Base-by-base conservation (phyloP, 192 early-diverging fungal genomes). In the Gryganskiella cystojenkinii region DNA sequence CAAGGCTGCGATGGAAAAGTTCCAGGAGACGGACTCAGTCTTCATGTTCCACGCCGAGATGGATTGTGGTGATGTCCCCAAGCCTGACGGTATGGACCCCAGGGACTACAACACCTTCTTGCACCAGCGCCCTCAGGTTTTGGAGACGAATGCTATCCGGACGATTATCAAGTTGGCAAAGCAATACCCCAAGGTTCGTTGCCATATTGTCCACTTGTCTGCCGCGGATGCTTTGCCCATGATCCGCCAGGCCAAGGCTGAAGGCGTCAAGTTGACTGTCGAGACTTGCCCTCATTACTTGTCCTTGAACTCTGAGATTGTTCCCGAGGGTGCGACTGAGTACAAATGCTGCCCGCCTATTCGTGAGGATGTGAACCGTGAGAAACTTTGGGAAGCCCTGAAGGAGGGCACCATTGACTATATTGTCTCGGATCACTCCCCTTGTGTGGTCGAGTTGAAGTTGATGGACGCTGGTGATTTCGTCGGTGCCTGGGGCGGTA, bases 271-370 rank as follows among this genome's bases (percentile, higher is more conserved):
- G 10, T 71, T 94, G 54, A 94, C 93, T 0, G 90, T 93, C 31
- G 93, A 94, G 84, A 94, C 93, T 1, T 94, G 93, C 80, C 92
- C 91, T 82, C 93, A 94, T 67, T 94, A 94, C 65, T 80, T 94
- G 47, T 85, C 88, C 30, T 84, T 94, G 50, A 83, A 65, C 61
- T 80, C 93, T 2, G 92, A 93, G 71, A 70, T 75, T 22, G 86
- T 94, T 30, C 91, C 91, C 14, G 70, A 83, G 30, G 84, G 90
- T 58, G 87, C 87, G 28, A 94, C 93, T 24, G 87, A 94, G 79
- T 94, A 88, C 85, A 94, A 94, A 79, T 94, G 93, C 80, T 94
- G 93, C 73, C 93, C 93, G 57, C 93, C 93, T 15, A 93, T 94
- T 65, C 90, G 93, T 75, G 81, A 88, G 54, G 70, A 87, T 34